A percentile compares a stretch with the other conserved stretches of the same genome.
These are phyloP conservation scores for Leishmania turanica DNA, from an alignment of 208 protist species.

Conservation along the genomic window DNA sequence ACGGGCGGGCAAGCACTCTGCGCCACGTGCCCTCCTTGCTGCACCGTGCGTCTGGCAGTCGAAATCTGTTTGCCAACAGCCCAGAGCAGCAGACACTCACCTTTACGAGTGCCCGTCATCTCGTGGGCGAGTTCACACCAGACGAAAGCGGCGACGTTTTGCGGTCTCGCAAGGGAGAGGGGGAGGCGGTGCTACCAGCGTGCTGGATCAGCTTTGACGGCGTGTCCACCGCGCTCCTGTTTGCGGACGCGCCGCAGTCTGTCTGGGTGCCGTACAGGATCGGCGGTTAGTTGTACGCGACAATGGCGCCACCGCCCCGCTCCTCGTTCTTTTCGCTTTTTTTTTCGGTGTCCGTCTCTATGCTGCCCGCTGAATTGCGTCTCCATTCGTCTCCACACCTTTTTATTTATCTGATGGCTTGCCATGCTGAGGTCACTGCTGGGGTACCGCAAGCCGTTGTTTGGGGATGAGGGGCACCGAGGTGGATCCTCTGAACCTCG, in stretches of 20 bases:
- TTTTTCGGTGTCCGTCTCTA: not conserved
- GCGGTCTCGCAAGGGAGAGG: not conserved
- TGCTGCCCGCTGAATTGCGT: not conserved
- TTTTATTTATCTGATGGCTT: not conserved
- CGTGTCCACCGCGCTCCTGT: slow-evolving; percentile 34
- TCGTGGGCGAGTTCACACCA: slow-evolving; percentile 39
- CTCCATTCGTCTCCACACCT: not conserved
- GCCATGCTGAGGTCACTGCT: too few species aligned
- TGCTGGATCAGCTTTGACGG: slow-evolving; percentile 78
- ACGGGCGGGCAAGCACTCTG: not conserved
- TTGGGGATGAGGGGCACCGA: too few species aligned
- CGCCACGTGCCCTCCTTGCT: slow-evolving; percentile 11
- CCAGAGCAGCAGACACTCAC: slow-evolving; percentile 28
- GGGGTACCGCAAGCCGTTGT: too few species aligned
- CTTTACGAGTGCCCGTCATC: slow-evolving; percentile 37
- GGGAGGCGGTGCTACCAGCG: slow-evolving; percentile 13
- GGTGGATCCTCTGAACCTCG: too few species aligned
- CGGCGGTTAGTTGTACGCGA: not conserved
- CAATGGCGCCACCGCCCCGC: too few species aligned
- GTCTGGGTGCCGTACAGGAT: slow-evolving; percentile 61
- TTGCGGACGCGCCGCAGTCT: slow-evolving; percentile 41
- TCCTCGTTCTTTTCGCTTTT: not conserved
- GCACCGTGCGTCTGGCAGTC: slow-evolving; percentile 1
- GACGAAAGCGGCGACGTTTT: slow-evolving; percentile 2
- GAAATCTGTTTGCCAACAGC: slow-evolving; percentile 1